phyloP scores from a whole-genome alignment of 495 filamentous ascomycete species.

The Penicillium angulare region DNA sequence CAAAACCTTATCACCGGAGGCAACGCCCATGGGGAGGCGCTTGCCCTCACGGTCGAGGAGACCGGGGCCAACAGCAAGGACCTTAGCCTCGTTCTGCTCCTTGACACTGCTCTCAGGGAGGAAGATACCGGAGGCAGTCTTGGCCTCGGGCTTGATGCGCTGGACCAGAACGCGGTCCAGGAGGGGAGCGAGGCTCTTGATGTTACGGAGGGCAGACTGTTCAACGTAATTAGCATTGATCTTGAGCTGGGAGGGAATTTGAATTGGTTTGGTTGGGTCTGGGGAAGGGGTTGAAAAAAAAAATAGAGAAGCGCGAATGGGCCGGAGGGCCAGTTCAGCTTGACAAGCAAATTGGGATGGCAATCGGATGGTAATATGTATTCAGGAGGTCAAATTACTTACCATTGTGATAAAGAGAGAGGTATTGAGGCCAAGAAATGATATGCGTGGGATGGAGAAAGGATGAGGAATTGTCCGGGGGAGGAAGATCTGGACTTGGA shows the following conservation, averaged over 20 bases:
- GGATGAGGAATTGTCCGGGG: constrained; percentile 32
- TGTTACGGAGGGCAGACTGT: constrained; percentile 76
- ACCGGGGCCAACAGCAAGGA: constrained; percentile 93
- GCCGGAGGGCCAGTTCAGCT: background rate
- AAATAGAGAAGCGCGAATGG: constrained; percentile 9
- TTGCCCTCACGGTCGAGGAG: constrained; percentile 82
- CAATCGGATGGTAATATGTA: background rate
- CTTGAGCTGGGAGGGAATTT: background rate
- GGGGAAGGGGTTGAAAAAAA: constrained; percentile 6
- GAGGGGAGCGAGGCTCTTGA: constrained; percentile 93
- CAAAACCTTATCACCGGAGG: constrained; percentile 85
- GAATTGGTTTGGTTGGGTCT: constrained; percentile 2
- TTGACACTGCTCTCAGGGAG: constrained; percentile 96
- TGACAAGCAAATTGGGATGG: background rate
- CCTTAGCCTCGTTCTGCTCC: constrained; percentile 95
- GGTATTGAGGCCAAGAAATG: constrained; percentile 28
- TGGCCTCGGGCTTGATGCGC: constrained; percentile 93
- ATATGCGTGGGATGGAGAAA: constrained; percentile 31
- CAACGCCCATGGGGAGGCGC: constrained; percentile 76
- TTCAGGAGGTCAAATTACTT: constrained; percentile 2
- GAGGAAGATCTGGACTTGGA: constrained; percentile 40
- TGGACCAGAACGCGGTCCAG: constrained; percentile 98
- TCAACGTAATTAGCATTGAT: constrained; percentile 1
- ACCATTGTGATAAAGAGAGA: constrained; percentile 25
- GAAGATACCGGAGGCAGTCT: constrained; percentile 95